Base-by-base conservation (phyloP, 2,329 filamentous ascomycete genomes). In the Colletotrichum zoysiae region DNA sequence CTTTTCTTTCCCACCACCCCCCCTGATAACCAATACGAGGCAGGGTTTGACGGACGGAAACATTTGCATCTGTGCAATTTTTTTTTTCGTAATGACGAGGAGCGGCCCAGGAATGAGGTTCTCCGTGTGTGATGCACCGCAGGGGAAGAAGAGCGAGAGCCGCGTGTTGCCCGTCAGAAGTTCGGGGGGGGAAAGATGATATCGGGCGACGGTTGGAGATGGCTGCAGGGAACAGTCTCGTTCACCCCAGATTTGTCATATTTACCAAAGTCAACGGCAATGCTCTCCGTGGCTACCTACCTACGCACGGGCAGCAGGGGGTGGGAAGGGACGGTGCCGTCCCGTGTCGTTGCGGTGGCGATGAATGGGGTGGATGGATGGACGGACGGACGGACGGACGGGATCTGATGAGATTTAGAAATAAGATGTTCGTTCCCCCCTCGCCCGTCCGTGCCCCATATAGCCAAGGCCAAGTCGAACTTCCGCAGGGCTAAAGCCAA, bases 21-120 rank as follows among this genome's bases (percentile, higher is more conserved):
- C 44, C 63, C 42, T 71, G 44, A 61, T 35, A 12, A 48, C 44
- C 38, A 44, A 50, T 20, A 50, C 30, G 20, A 18, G 26, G 44
- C 58, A 61, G 44, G 58, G 58, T 3, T 35, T 2, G 30, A 46
- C 20, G 1, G 30, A 46, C 20, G 1, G 30, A 48, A 61, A 38
- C 16, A 50, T 50, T 33, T 35, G 44, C n/a, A 46, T 46, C 8
- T 9, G 42, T 8, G 30, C 23, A 23, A n/a, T n/a, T n/a, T n/a
- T n/a, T n/a, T n/a, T 46, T 38, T 30, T 26, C 38, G 44, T n/a
- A 3, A 35, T 55, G 18, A 35, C 26, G 8, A 20, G 51, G 51
- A 55, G 51, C 26, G 26, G 16, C 16, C 7, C 16, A 11, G 30
- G 26, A 55, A 55, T 35, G 51, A 8, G 30, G 30, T 1, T 16